Evolutionary conservation across 805 yeast genomes (phyloP), one percentile per base, ranked within the genome.

Genomic region (Saccharomyces mikatae): DNA sequence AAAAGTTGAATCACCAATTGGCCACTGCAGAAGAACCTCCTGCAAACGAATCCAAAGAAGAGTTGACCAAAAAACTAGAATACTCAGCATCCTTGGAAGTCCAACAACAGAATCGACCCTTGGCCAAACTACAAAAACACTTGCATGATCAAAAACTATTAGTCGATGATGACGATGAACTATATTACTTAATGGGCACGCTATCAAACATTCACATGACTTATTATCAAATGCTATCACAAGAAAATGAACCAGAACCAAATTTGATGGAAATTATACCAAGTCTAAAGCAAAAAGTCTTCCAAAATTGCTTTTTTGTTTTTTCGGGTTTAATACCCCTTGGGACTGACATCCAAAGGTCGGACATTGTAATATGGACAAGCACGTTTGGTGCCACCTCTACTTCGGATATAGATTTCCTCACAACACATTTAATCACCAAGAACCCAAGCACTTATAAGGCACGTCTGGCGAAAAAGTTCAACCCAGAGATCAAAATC

Each of bases 301-400:
- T 92, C 56, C 70, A 77, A 26, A 91, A 84, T 6, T 79, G 84
- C 48, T 80, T 81, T 2, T 80, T 94, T 53, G 77, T 92, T 21
- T 86, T 94, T 60, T 86, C 96, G 3, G 97, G 98, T 0, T 77
- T 92, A n/a, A 78, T 94, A 24, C 97, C 97, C 0, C 66, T 89
- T n/a, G 94, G 94, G 1, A 76, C 84, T 11, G 79, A 82, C 53
- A 71, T 87, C 17, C 84, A 86, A 52, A 72, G 77, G 32, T 94
- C 95, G 3, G 96, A 89, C 66, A 87, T 94, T 47, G 97, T 91
- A 1, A 81, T 85, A 24, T 92, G 98, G 97, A 87, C 92, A 11
- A 80, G 80, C 50, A 88, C 91, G 53, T 92, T 92, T 76, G 99
- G 99, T 1, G 97, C 96, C 0, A 76, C 76, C 2, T 90, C 92